Base-by-base conservation (phyloP, 176 grass and related monocot species). In the Carex kokanica region DNA sequence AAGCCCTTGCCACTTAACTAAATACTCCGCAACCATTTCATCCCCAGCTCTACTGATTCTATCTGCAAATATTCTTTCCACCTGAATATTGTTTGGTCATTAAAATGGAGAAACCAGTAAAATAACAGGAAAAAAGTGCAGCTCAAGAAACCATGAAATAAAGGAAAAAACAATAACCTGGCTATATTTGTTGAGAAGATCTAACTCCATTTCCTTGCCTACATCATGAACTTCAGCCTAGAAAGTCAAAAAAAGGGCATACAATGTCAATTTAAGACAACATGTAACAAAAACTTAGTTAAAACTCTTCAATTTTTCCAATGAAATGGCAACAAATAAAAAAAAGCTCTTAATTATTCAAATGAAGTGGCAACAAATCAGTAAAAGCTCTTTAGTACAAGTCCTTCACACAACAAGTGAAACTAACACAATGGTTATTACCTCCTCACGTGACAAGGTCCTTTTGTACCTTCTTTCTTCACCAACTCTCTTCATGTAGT, bases 1-100 rank as follows among this genome's bases (percentile, higher is more conserved):
- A 93, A 99, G 96, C 70, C 96, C 96, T 88, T 99, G 96, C 96
- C 96, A 99, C 89, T 99, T 99, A 31, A 95, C 91, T 87, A 99
- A 88, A 92, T 95, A 99, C 80, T 99, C 96, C 10, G 96, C 89
- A 68, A 95, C 83, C 84, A 95, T 71, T 87, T 95, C 93, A 86
- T 99, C 96, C 21, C 77, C 93, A 82, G 90, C 65, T 88, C 93
- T 91, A 59, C 79, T 90, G 31, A 89, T 88, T 87, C 93, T 93
- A 99, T 99, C 96, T 86, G 96, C 96, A 93, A 99, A 95, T 92
- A 99, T 87, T 49, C 96, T 85, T 86, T 99, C 96, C 80, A 99
- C 96, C 96, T 99, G 89, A 90, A 91, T 56, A 89, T 82, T 71
- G 65, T 67, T 85, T 83, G 84, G 25, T 86, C 71, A 90, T 40